Base-by-base conservation (phyloP, 768 basidiomycete genomes). In the Leucosporidium yakuticum region DNA sequence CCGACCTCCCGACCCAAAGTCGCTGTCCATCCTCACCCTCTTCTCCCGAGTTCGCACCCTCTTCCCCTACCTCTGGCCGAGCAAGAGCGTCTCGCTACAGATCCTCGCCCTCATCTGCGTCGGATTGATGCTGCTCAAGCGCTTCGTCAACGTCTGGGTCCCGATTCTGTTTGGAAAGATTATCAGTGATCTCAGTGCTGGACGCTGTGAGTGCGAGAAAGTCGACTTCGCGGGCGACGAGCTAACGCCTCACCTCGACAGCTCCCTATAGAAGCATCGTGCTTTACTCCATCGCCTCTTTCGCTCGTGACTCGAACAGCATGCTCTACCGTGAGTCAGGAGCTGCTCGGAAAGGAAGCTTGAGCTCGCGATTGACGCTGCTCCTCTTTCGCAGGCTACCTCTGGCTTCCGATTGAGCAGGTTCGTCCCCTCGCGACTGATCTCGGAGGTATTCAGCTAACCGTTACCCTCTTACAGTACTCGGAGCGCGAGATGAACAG, bases 31-130 rank as follows among this genome's bases (percentile, higher is more conserved):
- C 50, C 73, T 77, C 54, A 76, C 90, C 77, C 80, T 90, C 48
- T 82, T 83, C 79, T 80, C 77, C 21, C 85, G 91, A 54, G 79
- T 94, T 65, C 80, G 81, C 58, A 84, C 84, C 57, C 81, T 95
- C 51, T 78, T 83, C 20, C 92, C 91, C 2, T 88, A 89, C 79
- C 84, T 95, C 14, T 95, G 91, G 91, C 92, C 92, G 8, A 82
- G 83, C 44, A 88, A 85, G 70, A 84, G 81, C 69, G 76, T 77
- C 39, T 82, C 82, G 65, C 82, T 95, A 6, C 91, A 93, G 77
- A 75, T 87, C 51, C 79, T 89, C 63, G 88, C 88, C 4, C 67
- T 82, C 14, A 62, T 88, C 11, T 92, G 91, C 77, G 80, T 90
- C 48, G 29, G 86, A 39, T 81, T 94, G 64, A 81, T 97, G 51